Evolutionary conservation across 306 rosid species (phyloP).

Genomic region (Prunus campanulata): DNA sequence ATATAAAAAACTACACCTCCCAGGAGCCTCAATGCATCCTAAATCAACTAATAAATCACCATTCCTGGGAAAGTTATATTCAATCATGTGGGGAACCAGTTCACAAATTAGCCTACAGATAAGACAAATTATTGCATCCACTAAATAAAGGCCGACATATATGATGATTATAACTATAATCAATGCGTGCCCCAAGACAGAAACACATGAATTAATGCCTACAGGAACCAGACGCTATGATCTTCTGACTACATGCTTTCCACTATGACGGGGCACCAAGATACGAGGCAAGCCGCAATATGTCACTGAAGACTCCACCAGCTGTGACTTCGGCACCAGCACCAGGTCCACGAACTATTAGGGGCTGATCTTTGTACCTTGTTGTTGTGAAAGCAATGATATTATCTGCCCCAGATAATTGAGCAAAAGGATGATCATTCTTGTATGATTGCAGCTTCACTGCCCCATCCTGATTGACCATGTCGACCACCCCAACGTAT

Average conservation of each 20-base stretch:
- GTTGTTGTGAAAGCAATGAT: conserved; percentile 89
- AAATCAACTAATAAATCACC: too few species aligned
- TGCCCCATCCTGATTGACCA: conserved; percentile 58
- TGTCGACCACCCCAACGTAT: conserved; percentile 93
- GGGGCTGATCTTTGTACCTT: conserved; percentile 78
- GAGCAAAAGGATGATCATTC: conserved; percentile 96
- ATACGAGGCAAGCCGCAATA: conserved; percentile 92
- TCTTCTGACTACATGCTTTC: neutral
- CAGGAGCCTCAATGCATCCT: too few species aligned
- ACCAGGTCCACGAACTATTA: conserved; percentile 94
- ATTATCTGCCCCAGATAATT: conserved; percentile 87
- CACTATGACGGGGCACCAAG: conserved; percentile 95
- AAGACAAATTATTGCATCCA: too few species aligned
- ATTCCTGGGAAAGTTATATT: too few species aligned
- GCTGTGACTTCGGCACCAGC: conserved; percentile 99
- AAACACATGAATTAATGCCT: too few species aligned
- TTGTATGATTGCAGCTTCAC: conserved; percentile 80
- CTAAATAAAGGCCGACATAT: too few species aligned
- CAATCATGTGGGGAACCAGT: too few species aligned
- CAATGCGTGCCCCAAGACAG: too few species aligned
- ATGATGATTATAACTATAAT: too few species aligned
- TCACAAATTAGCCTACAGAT: too few species aligned
- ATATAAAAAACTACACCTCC: too few species aligned
- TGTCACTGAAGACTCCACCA: conserved; percentile 90
- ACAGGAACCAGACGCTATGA: neutral